Base-by-base conservation (phyloP, 2,329 filamentous ascomycete species). In the Exophiala alcalophila region DNA sequence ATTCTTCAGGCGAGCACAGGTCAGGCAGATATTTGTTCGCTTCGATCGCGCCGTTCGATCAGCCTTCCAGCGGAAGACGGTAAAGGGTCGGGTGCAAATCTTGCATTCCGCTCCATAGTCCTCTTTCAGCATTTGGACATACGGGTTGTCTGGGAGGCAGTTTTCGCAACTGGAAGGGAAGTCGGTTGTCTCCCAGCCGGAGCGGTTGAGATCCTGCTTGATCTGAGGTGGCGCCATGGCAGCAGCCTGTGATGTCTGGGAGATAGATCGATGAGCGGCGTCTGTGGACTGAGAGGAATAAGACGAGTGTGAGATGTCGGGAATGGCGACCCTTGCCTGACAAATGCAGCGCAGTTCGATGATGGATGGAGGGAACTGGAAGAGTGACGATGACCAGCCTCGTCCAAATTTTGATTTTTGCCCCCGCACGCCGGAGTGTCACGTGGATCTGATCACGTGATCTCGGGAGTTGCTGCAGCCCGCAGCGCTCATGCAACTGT, bases 81-180 rank as follows among this genome's bases (percentile, higher is more conserved):
- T 97, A 61, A 96, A 98, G 0, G 92, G 92, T 49, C 92, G 81
- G 5, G 91, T 97, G 68, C 92, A 98, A 54, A 86, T 72, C 71
- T 86, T 86, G 75, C 85, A 88, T 68, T 90, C 84, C 44, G 84
- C 86, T 58, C 89, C 92, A 59, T 94, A 83, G 65, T 98, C 91
- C 62, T 97, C 89, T 68, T 98, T 98, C 48, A 98, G 76, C 90
- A 98, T 97, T 68, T 97, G 92, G 29, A 98, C 92, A 61, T 94
- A 98, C 2, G 91, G 91, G 59, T 97, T 97, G 50, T 95, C 90
- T 11, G 91, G 90, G 2, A 98, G 78, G 64, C 92, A 98, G 61
- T 83, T 89, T 68, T 98, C 92, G 72, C 80, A 73, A 11, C 71
- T 69, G 2, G 70, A 72, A 2, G 70, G 70, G 28, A 72, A 73